phyloP scores from a whole-genome alignment of 495 filamentous ascomycete species.

The Neurospora sp. region DNA sequence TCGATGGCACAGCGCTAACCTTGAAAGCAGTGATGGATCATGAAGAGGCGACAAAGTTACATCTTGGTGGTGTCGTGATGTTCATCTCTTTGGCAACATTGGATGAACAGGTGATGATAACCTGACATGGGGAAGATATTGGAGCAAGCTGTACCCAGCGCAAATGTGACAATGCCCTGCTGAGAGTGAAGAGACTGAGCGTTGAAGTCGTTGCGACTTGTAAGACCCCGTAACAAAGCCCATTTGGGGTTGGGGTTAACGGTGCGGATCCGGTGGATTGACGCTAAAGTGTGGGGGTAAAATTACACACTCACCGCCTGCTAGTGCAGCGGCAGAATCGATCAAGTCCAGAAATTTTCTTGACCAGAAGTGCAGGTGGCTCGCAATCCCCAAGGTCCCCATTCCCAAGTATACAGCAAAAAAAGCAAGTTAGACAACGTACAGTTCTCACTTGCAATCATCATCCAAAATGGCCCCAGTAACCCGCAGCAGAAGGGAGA shows the following conservation, averaged over 20 bases:
- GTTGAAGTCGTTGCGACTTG: not conserved
- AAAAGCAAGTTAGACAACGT: not conserved
- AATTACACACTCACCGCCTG: conserved; percentile 6
- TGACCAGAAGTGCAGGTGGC: not conserved
- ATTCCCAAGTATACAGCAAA: not conserved
- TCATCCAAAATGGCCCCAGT: conserved; percentile 54
- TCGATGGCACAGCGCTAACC: not conserved
- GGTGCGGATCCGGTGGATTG: not conserved
- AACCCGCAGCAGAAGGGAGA: conserved; percentile 53
- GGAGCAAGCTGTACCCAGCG: not conserved
- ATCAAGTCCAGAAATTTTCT: conserved; percentile 13
- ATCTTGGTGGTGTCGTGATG: not conserved
- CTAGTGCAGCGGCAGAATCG: conserved; percentile 8
- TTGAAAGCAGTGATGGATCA: not conserved
- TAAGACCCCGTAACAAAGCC: not conserved
- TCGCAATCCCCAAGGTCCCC: not conserved
- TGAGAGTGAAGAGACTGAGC: not conserved
- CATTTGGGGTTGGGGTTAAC: not conserved
- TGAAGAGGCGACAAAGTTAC: not conserved
- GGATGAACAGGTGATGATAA: not conserved
- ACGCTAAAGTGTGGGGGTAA: not conserved
- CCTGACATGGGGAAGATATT: too few relatives aligned
- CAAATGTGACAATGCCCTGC: not conserved
- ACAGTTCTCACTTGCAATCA: not conserved
- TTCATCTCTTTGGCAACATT: not conserved